These are phyloP conservation scores for Samsoniella hepiali DNA, from an alignment of 2,329 filamentous ascomycete genomes.

Conservation along the genomic window DNA sequence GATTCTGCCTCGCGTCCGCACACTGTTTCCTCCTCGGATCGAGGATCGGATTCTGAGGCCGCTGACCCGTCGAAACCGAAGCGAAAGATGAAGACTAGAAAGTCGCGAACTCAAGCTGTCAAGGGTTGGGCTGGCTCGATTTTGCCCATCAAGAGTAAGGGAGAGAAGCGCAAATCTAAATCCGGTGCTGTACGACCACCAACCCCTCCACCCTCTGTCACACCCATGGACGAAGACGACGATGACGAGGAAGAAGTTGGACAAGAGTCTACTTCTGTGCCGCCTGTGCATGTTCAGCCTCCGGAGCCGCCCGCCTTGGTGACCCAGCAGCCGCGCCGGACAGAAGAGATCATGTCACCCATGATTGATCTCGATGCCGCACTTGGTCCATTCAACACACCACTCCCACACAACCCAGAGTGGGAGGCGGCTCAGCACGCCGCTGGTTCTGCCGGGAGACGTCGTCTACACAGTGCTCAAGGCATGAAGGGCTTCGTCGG, in stretches of 20 bases:
- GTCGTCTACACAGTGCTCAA: slow-evolving; percentile 73
- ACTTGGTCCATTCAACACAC: slow-evolving; percentile 86
- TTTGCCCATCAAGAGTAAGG: slow-evolving; percentile 60
- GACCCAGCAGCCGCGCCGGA: slow-evolving; percentile 29
- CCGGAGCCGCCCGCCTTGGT: slow-evolving; percentile 38
- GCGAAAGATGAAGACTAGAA: slow-evolving; percentile 32
- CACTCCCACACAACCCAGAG: slow-evolving; percentile 58
- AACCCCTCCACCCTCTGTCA: slow-evolving; percentile 42
- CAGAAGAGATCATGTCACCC: slow-evolving; percentile 65
- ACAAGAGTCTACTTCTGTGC: slow-evolving; percentile 16
- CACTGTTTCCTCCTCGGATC: slow-evolving; percentile 35
- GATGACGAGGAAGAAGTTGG: slow-evolving; percentile 29
- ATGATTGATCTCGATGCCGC: slow-evolving; percentile 95
- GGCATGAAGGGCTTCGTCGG: slow-evolving; percentile 66
- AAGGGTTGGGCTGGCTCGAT: slow-evolving; percentile 70
- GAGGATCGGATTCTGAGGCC: slow-evolving; percentile 32
- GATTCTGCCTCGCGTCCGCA: slow-evolving; percentile 34
- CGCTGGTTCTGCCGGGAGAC: slow-evolving; percentile 52
- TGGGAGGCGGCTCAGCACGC: slow-evolving; percentile 65
- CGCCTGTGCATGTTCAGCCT: slow-evolving; percentile 28
- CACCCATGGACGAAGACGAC: slow-evolving; percentile 29
- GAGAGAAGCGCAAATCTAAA: slow-evolving; percentile 41
- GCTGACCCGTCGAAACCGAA: slow-evolving; percentile 24
- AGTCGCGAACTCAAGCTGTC: slow-evolving; percentile 62
- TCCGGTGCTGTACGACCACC: slow-evolving; percentile 39